Percentiles rank a stretch among this genome's conserved stretches.
Conservation (phyloP, 2,329 filamentous ascomycete species). For the Scortechinia acanthostroma region DNA sequence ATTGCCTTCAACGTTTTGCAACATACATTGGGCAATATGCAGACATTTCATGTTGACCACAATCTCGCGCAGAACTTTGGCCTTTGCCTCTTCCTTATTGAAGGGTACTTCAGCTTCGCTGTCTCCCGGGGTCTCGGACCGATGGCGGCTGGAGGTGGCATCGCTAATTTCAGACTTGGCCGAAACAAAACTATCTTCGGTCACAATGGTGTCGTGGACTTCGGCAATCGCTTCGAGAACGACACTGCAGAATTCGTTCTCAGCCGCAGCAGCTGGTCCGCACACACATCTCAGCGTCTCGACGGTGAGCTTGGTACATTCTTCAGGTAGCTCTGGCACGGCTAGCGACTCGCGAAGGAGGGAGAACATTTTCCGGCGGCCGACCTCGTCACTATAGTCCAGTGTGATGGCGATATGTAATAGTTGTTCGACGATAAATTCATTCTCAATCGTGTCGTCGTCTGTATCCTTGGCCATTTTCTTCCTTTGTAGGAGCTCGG, state of each 20-base stretch:
- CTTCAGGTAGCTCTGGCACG: constrained; percentile 80
- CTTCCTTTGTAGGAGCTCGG: constrained; percentile 53
- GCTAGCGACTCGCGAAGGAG: constrained; percentile 80
- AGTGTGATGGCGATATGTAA: constrained; percentile 85
- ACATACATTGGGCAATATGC: constrained; percentile 94
- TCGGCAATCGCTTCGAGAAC: constrained; percentile 92
- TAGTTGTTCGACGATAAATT: constrained; percentile 92
- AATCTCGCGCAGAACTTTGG: constrained; percentile 80
- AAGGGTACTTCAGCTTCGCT: constrained; percentile 33
- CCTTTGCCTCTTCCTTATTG: constrained; percentile 58
- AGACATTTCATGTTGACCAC: constrained; percentile 98
- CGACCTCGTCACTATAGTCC: constrained; percentile 96
- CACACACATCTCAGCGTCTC: constrained; percentile 79
- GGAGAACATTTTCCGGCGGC: constrained; percentile 89
- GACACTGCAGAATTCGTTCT: constrained; percentile 76
- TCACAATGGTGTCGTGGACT: constrained; percentile 86
- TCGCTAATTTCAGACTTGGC: constrained; percentile 78
- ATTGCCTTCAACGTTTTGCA: constrained; percentile 82
- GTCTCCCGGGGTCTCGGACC: constrained; percentile 25
- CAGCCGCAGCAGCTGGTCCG: constrained; percentile 64
- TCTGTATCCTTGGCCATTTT: constrained; percentile 46
- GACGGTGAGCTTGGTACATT: constrained; percentile 81
- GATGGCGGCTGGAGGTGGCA: constrained; percentile 37
- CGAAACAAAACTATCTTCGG: constrained; percentile 88
- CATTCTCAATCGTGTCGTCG: constrained; percentile 79